Evolutionary conservation across 2,329 filamentous ascomycete species (phyloP), one percentile per base, ranked within the genome.

Genomic region (Ophiostoma tasmaniense): DNA sequence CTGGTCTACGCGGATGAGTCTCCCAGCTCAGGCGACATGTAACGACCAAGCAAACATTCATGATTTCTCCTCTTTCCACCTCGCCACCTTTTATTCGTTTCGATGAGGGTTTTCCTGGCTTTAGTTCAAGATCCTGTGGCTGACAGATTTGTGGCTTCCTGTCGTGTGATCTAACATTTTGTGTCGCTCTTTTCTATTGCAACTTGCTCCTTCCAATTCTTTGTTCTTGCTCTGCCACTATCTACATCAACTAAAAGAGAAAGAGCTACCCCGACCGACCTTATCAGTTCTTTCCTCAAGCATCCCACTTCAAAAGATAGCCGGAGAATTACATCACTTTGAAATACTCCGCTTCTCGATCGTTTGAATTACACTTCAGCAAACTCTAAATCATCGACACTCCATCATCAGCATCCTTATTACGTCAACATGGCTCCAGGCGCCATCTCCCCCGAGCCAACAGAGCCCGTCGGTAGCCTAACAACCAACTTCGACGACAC

Each of bases 401-500:
- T 25, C 11, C 13, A 14, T 61, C 55, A 33, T 17, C 55, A 20
- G 11, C 13, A 25, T 17, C 10, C n/a, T 45, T 17, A 45, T 45
- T 7, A 20, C 17, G 8, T n/a, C 50, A 64, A 22, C 39, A 88
- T 88, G 86, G 83, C 86, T 62, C 85, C 86, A 13, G 83, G 77
- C 71, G 84, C 84, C 73, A 75, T 87, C 72, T 83, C 84, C 30
- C 82, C 84, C 30, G 79, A 81, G 50, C 71, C 74, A 2, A 72
- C 73, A 30, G 74, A 76, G 6, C 70, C 77, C 28, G 72, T 78
- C 20, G 76, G 83, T 61, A 80, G 86, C 22, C 79, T 97, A 66
- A 95, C 91, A 1, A 87, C 89, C 67, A 79, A 84, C 64, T 98
- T 92, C 78, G 90, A 97, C 75, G 92, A 97, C 78, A 94, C 91